Conservation (phyloP, 345 rosid species). For the Raphanus sativus region DNA sequence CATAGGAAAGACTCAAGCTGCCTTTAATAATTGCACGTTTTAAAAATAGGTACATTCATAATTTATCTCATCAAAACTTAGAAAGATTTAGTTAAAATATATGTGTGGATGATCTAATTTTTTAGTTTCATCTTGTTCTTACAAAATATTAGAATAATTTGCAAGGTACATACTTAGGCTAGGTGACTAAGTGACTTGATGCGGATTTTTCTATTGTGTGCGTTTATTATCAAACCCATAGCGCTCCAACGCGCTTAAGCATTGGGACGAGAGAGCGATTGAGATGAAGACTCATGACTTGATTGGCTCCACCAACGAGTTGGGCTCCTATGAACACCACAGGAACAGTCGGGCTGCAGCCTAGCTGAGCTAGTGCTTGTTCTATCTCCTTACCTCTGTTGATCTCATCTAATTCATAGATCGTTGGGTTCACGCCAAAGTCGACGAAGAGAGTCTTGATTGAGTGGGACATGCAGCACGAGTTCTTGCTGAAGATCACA, state of each 20-base stretch:
- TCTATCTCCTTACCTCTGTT: constrained; percentile 63
- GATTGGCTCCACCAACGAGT: constrained; percentile 73
- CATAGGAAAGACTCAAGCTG: neutral
- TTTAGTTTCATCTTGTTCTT: neutral
- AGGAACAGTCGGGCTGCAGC: constrained; percentile 61
- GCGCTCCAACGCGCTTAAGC: constrained; percentile 67
- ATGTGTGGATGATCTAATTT: neutral
- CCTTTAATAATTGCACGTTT: neutral
- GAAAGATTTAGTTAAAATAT: neutral
- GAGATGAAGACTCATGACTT: constrained; percentile 78
- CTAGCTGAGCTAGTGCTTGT: constrained; percentile 61
- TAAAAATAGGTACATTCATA: neutral
- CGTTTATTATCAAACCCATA: constrained; percentile 51
- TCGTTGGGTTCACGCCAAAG: constrained; percentile 63
- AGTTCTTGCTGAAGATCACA: constrained; percentile 72
- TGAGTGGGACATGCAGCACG: constrained; percentile 72
- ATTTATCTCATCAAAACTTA: neutral
- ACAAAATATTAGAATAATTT: neutral
- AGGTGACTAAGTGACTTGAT: too few relatives aligned
- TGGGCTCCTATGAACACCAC: constrained; percentile 73
- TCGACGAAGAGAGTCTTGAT: constrained; percentile 62
- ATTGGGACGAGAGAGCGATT: constrained; percentile 58
- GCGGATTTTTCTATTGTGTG: neutral
- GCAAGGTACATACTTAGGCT: too few relatives aligned
- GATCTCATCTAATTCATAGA: constrained; percentile 67